Percentiles rank a stretch among this genome's conserved stretches.
Conservation (phyloP, 805 yeast genomes). For the Jamesozyma gamospora region DNA sequence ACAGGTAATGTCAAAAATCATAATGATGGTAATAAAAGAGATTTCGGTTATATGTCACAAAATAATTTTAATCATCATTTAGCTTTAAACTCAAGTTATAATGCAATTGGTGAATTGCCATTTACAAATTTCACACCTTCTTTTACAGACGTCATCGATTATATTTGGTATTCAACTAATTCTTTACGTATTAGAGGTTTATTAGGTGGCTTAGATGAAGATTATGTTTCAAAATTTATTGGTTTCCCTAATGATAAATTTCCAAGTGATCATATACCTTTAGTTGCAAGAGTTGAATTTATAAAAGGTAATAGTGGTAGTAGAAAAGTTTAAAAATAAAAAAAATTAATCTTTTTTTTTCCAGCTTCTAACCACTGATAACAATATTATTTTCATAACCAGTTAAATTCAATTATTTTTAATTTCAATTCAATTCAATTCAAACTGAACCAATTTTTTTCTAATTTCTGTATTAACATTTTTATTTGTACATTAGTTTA, state of each 20-base stretch:
- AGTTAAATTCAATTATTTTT: not conserved
- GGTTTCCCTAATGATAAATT: slow-evolving; percentile 92
- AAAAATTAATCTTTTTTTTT: not conserved
- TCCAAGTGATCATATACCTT: slow-evolving; percentile 93
- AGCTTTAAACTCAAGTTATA: slow-evolving; percentile 76
- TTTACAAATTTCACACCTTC: slow-evolving; percentile 92
- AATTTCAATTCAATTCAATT: not conserved
- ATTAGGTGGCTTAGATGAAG: slow-evolving; percentile 72
- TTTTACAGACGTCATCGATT: slow-evolving; percentile 88
- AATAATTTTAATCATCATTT: slow-evolving; percentile 79
- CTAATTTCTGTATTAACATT: slow-evolving; percentile 2
- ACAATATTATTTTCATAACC: no score
- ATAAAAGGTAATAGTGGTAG: slow-evolving; percentile 34
- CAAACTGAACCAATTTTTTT: not conserved
- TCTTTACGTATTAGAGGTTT: slow-evolving; percentile 76
- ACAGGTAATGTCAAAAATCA: slow-evolving; percentile 75
- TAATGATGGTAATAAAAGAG: slow-evolving; percentile 72
- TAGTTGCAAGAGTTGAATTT: slow-evolving; percentile 68
- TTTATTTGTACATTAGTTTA: slow-evolving; percentile 3
- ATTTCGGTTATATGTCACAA: slow-evolving; percentile 83
- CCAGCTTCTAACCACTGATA: no score
- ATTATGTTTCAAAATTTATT: slow-evolving; percentile 63
- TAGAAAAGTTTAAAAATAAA: slow-evolving; percentile 17
- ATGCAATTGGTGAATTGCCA: slow-evolving; percentile 77
- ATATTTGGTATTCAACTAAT: slow-evolving; percentile 85